Evolutionary conservation across 768 basidiomycete species (phyloP).

Genomic region (Clitopilus passeckerianus): DNA sequence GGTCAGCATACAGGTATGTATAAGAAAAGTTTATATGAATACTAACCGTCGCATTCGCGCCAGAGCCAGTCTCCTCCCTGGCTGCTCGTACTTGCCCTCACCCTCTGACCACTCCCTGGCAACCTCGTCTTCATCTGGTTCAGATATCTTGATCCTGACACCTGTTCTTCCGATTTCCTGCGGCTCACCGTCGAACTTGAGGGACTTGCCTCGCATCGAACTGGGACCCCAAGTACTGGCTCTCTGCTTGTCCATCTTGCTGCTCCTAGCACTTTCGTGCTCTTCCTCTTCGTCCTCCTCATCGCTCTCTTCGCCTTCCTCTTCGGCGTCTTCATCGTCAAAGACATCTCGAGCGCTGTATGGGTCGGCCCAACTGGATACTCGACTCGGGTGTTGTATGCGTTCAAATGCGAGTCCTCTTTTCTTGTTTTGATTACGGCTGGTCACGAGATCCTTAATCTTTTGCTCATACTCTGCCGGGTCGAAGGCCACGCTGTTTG

Average conservation of each 20-base stretch:
- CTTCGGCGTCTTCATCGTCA: slow-evolving; percentile 24
- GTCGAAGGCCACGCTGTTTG: neutral
- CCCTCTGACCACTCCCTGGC: slow-evolving; percentile 4
- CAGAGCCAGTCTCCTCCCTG: slow-evolving; percentile 10
- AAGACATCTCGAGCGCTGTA: slow-evolving; percentile 32
- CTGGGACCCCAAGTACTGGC: neutral
- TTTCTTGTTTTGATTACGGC: slow-evolving; percentile 26
- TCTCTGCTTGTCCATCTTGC: neutral
- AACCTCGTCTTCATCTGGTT: slow-evolving; percentile 7
- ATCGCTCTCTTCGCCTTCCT: slow-evolving; percentile 13
- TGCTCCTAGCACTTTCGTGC: neutral
- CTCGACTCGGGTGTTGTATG: slow-evolving; percentile 27
- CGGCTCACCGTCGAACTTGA: neutral
- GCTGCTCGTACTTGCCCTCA: slow-evolving; percentile 12
- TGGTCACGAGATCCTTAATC: slow-evolving; percentile 19
- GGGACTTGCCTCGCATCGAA: neutral
- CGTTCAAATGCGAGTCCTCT: slow-evolving; percentile 28
- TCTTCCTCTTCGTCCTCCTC: slow-evolving; percentile 8
- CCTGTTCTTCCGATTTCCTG: neutral
- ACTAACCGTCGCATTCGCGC: slow-evolving; percentile 12
- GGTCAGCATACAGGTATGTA: neutral
- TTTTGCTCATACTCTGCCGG: slow-evolving; percentile 27
- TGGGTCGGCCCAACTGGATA: slow-evolving; percentile 55
- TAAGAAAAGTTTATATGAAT: slow-evolving; percentile 2
- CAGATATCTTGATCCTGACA: neutral